phyloP scores from a whole-genome alignment of 345 rosid species.

The Cardiospermum halicacabum region DNA sequence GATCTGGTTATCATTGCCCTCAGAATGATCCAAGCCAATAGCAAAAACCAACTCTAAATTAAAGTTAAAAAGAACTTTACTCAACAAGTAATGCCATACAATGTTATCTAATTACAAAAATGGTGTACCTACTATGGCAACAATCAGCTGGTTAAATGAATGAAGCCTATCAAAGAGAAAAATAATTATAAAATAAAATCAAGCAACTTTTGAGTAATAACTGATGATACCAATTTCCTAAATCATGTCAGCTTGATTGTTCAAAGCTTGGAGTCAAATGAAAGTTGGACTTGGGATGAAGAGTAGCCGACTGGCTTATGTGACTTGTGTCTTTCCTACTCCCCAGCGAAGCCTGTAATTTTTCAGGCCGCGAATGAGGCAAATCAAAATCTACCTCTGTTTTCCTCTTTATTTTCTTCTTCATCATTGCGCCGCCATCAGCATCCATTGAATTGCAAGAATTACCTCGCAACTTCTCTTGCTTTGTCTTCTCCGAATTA shows the following conservation, averaged over 20 bases:
- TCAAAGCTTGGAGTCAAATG: conserved; percentile 33
- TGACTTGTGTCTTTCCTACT: conserved; percentile 37
- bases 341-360: conserved; percentile 18
- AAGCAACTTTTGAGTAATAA: conserved; percentile 4
- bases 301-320: conserved; percentile 23
- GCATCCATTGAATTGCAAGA: conserved; percentile 40
- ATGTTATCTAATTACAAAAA: conserved; percentile 33
- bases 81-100: conserved; percentile 9
- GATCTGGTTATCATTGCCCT: no score
- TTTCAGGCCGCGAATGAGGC: conserved; percentile 30
- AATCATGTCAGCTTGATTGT: conserved; percentile 38
- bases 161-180: conserved; percentile 11
- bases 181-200: not conserved
- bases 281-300: conserved; percentile 31
- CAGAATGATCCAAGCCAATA: no score
- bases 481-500: conserved; percentile 42
- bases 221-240: conserved; percentile 22
- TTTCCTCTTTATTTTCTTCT: conserved; percentile 60
- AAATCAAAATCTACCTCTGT: conserved; percentile 44
- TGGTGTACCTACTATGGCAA: conserved; percentile 12
- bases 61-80: conserved; percentile 3
- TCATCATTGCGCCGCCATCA: conserved; percentile 26
- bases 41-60: no score
- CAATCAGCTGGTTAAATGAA: conserved; percentile 22
- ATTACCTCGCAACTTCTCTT: conserved; percentile 47